A percentile compares a stretch with the other conserved stretches of the same genome.
These are phyloP conservation scores for Halophytophthora batemanensis DNA, from an alignment of 352 stramenopile species.

Conservation along the genomic window DNA sequence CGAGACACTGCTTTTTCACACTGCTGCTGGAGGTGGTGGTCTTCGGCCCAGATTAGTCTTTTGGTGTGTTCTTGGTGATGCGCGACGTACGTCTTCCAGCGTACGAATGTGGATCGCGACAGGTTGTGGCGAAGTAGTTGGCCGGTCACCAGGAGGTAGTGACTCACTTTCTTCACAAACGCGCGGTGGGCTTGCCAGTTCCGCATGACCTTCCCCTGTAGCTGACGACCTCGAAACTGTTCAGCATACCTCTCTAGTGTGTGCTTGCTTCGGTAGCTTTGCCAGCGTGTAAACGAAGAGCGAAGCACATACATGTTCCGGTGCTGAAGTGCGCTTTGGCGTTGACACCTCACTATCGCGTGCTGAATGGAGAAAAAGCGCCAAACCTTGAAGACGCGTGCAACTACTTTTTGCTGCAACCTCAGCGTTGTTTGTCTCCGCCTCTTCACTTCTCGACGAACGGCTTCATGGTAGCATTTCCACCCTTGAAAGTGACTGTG, in stretches of 20 bases:
- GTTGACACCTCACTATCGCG: background rate
- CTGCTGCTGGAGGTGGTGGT: constrained; percentile 8
- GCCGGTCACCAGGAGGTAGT: constrained; percentile 22
- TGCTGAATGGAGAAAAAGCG: background rate
- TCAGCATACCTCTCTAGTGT: constrained; percentile 19
- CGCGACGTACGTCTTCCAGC: constrained; percentile 24
- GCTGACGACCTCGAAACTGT: constrained; percentile 1
- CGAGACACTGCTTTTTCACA: constrained; percentile 10
- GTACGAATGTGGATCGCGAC: constrained; percentile 17
- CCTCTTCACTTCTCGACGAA: constrained; percentile 11
- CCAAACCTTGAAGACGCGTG: constrained; percentile 15
- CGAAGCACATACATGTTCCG: constrained; percentile 4
- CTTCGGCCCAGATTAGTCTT: constrained; percentile 9
- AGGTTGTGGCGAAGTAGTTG: constrained; percentile 27
- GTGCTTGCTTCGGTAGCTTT: constrained; percentile 14
- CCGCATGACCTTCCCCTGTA: constrained; percentile 21
- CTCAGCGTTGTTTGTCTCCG: constrained; percentile 1
- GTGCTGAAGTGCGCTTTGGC: constrained; percentile 1
- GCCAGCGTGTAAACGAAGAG: constrained; percentile 15
- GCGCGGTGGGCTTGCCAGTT: constrained; percentile 13
- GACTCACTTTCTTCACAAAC: constrained; percentile 26
- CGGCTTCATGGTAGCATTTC: constrained; percentile 5
- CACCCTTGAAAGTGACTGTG: constrained; percentile 6
- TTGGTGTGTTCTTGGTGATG: background rate
- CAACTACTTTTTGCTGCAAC: constrained; percentile 9